phyloP scores from a whole-genome alignment of 2,329 filamentous ascomycete genomes.

The Colletotrichum abscissum region DNA sequence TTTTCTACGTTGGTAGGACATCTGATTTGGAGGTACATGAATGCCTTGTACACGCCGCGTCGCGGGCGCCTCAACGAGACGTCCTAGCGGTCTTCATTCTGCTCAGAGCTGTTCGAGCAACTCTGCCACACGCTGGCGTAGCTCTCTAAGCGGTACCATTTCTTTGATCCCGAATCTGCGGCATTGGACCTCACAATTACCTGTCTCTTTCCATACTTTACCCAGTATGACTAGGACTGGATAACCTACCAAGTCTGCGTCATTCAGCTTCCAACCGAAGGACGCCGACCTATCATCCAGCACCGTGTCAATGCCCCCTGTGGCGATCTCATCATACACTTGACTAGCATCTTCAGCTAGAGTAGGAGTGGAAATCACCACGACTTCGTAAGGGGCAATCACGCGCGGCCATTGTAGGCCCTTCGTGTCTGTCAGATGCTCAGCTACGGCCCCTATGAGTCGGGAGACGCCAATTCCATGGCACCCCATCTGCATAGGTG shows the following conservation, averaged over 20 bases:
- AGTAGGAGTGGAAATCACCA: constrained; percentile 68
- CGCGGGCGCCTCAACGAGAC: neutral
- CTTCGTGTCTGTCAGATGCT: constrained; percentile 75
- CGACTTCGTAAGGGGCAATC: constrained; percentile 86
- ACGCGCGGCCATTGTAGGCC: constrained; percentile 89
- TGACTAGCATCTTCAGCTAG: constrained; percentile 59
- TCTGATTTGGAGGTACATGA: neutral
- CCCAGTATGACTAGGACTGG: constrained; percentile 86
- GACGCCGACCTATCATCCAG: constrained; percentile 78
- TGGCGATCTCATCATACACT: constrained; percentile 72
- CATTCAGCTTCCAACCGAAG: constrained; percentile 87
- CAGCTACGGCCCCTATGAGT: constrained; percentile 87
- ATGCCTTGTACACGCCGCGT: neutral
- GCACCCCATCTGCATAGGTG: constrained; percentile 89
- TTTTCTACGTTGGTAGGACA: neutral
- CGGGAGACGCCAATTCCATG: constrained; percentile 95
- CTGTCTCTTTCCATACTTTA: constrained; percentile 69
- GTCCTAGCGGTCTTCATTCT: neutral
- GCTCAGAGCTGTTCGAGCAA: constrained; percentile 63
- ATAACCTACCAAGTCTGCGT: constrained; percentile 91
- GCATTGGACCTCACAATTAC: constrained; percentile 82
- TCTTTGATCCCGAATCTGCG: constrained; percentile 72
- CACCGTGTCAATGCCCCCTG: constrained; percentile 66
- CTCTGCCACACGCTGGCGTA: constrained; percentile 57
- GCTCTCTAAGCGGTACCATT: constrained; percentile 61